These are phyloP conservation scores for Salmacisia buchloeana DNA, from an alignment of 1,284 basidiomycete species.

Conservation along the genomic window DNA sequence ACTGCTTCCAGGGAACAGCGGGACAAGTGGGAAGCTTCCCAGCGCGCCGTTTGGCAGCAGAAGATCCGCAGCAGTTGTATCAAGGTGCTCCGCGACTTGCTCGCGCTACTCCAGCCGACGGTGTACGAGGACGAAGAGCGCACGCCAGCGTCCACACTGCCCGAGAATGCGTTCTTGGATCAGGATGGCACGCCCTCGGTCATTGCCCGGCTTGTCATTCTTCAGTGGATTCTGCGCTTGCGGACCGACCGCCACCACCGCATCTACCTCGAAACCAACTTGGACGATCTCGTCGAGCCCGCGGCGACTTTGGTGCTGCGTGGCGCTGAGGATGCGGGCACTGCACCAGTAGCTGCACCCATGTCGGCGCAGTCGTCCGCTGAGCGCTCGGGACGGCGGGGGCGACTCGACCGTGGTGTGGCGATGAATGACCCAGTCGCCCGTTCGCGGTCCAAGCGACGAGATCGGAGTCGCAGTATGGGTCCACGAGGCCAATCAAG, in stretches of 20 bases:
- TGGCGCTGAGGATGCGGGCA: constrained; percentile 7
- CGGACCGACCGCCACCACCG: constrained; percentile 86
- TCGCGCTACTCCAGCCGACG: constrained; percentile 29
- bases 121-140: constrained; percentile 1
- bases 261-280: constrained; percentile 62
- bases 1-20: background rate
- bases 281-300: constrained; percentile 51
- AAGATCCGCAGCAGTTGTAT: constrained; percentile 34
- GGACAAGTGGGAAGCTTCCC: background rate
- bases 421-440: background rate
- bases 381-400: background rate
- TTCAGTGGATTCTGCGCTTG: constrained; percentile 84
- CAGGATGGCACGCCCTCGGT: constrained; percentile 37
- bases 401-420: background rate
- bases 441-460: background rate
- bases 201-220: constrained; percentile 64
- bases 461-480: constrained; percentile 57
- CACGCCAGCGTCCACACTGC: constrained; percentile 4
- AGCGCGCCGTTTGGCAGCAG: constrained; percentile 19
- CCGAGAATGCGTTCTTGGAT: constrained; percentile 6
- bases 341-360: constrained; percentile 57
- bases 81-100: constrained; percentile 40
- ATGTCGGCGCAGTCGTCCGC: background rate
- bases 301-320: constrained; percentile 14
- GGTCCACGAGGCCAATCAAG: constrained; percentile 1